Conservation (phyloP, 495 filamentous ascomycete genomes). For the Lophiotrema nucula region DNA sequence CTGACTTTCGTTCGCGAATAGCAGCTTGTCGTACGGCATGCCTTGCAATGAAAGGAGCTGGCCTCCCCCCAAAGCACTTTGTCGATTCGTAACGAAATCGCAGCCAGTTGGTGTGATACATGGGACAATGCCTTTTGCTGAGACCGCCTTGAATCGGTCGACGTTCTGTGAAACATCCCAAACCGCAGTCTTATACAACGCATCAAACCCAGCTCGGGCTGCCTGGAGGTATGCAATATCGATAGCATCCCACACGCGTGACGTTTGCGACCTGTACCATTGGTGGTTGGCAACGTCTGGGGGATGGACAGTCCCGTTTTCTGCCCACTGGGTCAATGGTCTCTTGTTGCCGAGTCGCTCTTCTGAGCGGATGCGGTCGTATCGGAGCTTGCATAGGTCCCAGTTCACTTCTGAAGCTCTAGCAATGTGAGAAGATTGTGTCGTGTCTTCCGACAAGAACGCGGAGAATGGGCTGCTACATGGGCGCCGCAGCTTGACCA, state of each 20-base stretch:
- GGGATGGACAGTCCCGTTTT: slow-evolving; percentile 49
- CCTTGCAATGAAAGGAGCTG: slow-evolving; percentile 73
- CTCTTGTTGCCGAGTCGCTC: slow-evolving; percentile 52
- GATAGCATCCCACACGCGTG: slow-evolving; percentile 65
- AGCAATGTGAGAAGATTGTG: slow-evolving; percentile 54
- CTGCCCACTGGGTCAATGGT: slow-evolving; percentile 58
- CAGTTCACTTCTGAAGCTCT: slow-evolving; percentile 50
- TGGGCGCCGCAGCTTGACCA: slow-evolving; percentile 51
- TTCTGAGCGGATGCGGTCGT: slow-evolving; percentile 51
- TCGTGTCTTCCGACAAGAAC: slow-evolving; percentile 52
- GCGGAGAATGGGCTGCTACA: slow-evolving; percentile 64
- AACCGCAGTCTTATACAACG: slow-evolving; percentile 61
- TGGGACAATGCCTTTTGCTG: slow-evolving; percentile 58
- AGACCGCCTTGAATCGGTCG: slow-evolving; percentile 49
- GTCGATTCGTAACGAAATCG: slow-evolving; percentile 61
- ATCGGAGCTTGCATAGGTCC: slow-evolving; percentile 54
- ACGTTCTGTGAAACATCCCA: slow-evolving; percentile 77
- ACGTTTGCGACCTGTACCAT: slow-evolving; percentile 49
- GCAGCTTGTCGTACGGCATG: slow-evolving; percentile 60
- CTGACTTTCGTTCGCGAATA: slow-evolving; percentile 63
- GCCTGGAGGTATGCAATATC: slow-evolving; percentile 61
- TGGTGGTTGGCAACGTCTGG: slow-evolving; percentile 57
- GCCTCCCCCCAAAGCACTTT: slow-evolving; percentile 61
- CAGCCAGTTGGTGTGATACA: slow-evolving; percentile 72
- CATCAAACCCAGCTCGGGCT: slow-evolving; percentile 49